Percentiles rank a stretch among this genome's conserved stretches.
phyloP scores from a whole-genome alignment of 2,329 filamentous ascomycete genomes.

The Colletotrichum sp. region DNA sequence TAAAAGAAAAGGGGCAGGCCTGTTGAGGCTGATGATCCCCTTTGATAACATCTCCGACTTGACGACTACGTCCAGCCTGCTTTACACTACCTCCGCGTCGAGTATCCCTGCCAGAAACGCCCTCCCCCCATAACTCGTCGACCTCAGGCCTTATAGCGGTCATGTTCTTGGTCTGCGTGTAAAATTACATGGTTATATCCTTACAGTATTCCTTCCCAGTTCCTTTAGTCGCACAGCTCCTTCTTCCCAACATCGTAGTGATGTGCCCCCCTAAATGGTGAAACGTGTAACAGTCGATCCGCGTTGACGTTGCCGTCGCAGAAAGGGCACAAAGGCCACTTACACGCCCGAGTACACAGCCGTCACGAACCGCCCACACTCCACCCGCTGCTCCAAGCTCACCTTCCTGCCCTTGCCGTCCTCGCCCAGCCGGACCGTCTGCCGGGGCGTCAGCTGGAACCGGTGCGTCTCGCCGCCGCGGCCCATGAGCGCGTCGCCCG shows the following conservation, averaged over 20 bases:
- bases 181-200: slow-evolving; percentile 13
- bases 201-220: not conserved
- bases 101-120: not conserved
- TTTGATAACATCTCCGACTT: not conserved
- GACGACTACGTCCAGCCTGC: not conserved
- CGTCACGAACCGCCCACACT: slow-evolving; percentile 83
- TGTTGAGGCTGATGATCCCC: not conserved
- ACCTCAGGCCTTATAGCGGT: not conserved
- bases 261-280: not conserved
- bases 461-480: slow-evolving; percentile 70
- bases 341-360: slow-evolving; percentile 77
- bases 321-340: not conserved
- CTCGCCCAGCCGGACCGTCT: slow-evolving; percentile 69
- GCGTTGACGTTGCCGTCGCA: not conserved
- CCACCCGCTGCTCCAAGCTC: slow-evolving; percentile 83
- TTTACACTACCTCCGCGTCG: not conserved
- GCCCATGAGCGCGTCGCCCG: slow-evolving; percentile 63
- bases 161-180: not conserved
- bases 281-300: slow-evolving; percentile 9
- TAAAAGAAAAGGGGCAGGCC: not conserved
- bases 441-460: slow-evolving; percentile 80
- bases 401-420: slow-evolving; percentile 69
- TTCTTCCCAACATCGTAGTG: not conserved
- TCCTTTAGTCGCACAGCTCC: not conserved
- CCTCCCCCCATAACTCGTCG: not conserved